These are phyloP conservation scores for Coix lacrymajobi DNA, from an alignment of 176 grass and related monocot species.

Conservation along the genomic window DNA sequence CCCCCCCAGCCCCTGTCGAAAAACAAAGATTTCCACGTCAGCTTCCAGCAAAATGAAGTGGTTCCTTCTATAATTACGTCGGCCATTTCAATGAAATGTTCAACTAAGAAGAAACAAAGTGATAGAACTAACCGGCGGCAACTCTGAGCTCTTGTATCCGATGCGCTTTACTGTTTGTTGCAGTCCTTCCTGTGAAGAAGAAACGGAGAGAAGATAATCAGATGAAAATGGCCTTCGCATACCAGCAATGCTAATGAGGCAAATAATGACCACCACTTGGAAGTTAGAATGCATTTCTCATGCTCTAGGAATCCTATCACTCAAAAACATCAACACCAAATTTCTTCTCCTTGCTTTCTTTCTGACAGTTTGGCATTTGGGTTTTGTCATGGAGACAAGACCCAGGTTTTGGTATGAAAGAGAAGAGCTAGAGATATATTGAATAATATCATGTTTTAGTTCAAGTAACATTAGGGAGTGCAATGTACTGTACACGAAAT, in stretches of 20 bases:
- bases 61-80: too few relatives aligned
- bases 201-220: neutral
- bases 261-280: neutral
- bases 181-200: neutral
- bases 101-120: neutral
- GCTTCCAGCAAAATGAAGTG: neutral
- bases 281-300: neutral
- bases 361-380: neutral
- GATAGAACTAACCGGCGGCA: neutral
- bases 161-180: neutral
- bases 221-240: neutral
- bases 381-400: neutral
- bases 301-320: neutral
- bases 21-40: neutral
- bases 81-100: neutral
- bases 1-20: slow-evolving; percentile 10
- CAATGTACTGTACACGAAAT: neutral
- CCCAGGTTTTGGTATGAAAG: neutral
- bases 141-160: neutral
- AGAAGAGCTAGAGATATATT: neutral
- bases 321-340: neutral
- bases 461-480: neutral
- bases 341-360: neutral
- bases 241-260: neutral
- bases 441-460: neutral